These are phyloP conservation scores for Tulasnella sp. DNA, from an alignment of 768 basidiomycete species.

Conservation along the genomic window DNA sequence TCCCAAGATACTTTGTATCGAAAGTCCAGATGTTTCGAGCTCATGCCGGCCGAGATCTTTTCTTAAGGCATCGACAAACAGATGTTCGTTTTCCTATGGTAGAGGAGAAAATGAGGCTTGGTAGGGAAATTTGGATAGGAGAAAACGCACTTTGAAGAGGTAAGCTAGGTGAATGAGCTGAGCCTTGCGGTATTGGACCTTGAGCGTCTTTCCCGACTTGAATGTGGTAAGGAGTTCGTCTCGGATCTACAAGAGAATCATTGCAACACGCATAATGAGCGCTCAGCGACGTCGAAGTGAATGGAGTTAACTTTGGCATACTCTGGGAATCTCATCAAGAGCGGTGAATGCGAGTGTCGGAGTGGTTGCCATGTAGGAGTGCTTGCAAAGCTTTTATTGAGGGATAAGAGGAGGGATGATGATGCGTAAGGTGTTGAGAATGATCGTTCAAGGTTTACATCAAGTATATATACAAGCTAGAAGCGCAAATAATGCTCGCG, in stretches of 20 bases:
- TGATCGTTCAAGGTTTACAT: no score
- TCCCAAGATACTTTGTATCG: slow-evolving; percentile 42
- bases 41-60: neutral
- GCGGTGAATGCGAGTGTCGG: neutral
- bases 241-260: neutral
- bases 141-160: neutral
- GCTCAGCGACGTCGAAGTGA: neutral
- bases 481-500: no score
- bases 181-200: neutral
- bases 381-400: no score
- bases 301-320: neutral
- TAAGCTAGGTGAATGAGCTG: slow-evolving; percentile 10
- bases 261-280: neutral
- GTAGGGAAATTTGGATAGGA: neutral
- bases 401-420: no score
- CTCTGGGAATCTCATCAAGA: neutral
- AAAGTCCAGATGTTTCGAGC: slow-evolving; percentile 47
- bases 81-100: neutral
- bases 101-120: neutral
- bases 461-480: no score
- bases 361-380: neutral
- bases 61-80: neutral
- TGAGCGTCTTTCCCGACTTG: neutral
- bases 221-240: slow-evolving; percentile 6
- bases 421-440: no score